Evolutionary conservation across 805 yeast genomes (phyloP).

Genomic region (Candida khao-thaluensis): DNA sequence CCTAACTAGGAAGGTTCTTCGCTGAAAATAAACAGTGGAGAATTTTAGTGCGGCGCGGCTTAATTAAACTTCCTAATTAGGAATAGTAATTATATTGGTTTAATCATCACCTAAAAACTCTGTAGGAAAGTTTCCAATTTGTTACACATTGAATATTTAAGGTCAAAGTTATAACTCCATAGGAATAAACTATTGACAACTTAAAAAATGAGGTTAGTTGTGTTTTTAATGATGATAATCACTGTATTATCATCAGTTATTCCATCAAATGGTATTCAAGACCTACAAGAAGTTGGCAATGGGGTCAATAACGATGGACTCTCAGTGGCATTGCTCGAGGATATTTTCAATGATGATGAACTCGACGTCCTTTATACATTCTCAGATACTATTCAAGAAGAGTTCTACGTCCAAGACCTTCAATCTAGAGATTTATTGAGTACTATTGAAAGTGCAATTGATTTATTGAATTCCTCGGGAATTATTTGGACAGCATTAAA

Average conservation of each 20-base stretch:
- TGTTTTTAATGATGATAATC: constrained; percentile 1
- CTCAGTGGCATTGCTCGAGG: constrained; percentile 2
- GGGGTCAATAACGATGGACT: neutral
- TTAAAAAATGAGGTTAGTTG: constrained; percentile 1
- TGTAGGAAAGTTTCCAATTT: constrained; percentile 4
- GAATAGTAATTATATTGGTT: constrained; percentile 3
- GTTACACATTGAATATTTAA: neutral
- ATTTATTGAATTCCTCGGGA: constrained; percentile 31
- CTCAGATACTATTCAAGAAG: neutral
- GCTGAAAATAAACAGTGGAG: constrained; percentile 7
- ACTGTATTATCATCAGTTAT: constrained; percentile 6
- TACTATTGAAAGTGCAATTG: constrained; percentile 24
- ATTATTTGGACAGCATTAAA: constrained; percentile 36
- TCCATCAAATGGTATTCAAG: neutral
- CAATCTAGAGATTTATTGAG: constrained; percentile 21
- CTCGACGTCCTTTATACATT: constrained; percentile 10
- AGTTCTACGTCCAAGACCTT: constrained; percentile 1
- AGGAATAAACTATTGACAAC: no score
- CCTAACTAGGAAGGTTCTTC: constrained; percentile 6
- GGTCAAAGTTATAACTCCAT: neutral
- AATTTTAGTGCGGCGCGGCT: neutral
- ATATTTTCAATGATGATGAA: constrained; percentile 12
- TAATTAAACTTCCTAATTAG: constrained; percentile 9
- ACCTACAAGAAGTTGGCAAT: neutral
- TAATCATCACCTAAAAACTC: neutral